phyloP scores from a whole-genome alignment of 164 flowering plant species.

The Magnolia changhungtana region DNA sequence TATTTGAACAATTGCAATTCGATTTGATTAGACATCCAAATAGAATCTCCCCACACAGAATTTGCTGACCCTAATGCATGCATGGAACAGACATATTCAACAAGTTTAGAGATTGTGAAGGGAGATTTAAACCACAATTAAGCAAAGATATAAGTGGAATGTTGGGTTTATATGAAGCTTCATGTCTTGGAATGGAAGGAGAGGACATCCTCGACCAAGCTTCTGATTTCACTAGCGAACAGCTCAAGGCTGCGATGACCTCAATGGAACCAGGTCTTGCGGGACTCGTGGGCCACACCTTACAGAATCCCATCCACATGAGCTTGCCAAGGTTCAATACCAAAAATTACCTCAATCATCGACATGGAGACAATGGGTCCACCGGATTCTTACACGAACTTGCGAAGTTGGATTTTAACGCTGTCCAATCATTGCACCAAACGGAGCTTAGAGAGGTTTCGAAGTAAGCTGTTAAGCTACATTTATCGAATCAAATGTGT shows the following conservation, averaged over 20 bases:
- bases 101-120: slow-evolving; percentile 27
- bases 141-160: slow-evolving; percentile 23
- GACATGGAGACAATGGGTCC: not conserved
- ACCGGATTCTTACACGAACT: too few relatives aligned
- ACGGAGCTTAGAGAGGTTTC: too few relatives aligned
- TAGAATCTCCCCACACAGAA: too few relatives aligned
- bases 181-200: slow-evolving; percentile 32
- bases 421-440: too few relatives aligned
- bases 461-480: too few relatives aligned
- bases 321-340: slow-evolving; percentile 34
- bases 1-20: too few relatives aligned
- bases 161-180: slow-evolving; percentile 34
- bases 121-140: slow-evolving; percentile 16
- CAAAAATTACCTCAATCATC: slow-evolving; percentile 16
- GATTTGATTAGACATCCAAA: too few relatives aligned
- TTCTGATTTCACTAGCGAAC: slow-evolving; percentile 20
- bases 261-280: slow-evolving; percentile 17
- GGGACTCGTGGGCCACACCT: slow-evolving; percentile 15
- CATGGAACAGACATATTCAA: slow-evolving; percentile 26
- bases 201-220: slow-evolving; percentile 53
- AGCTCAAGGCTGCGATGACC: slow-evolving; percentile 19
- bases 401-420: too few relatives aligned
- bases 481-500: too few relatives aligned
- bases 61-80: not conserved
- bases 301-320: slow-evolving; percentile 40